Percentiles rank a stretch among this genome's conserved stretches.
Evolutionary conservation across 805 yeast genomes (phyloP).

Genomic region (Ogataea kodamae): DNA sequence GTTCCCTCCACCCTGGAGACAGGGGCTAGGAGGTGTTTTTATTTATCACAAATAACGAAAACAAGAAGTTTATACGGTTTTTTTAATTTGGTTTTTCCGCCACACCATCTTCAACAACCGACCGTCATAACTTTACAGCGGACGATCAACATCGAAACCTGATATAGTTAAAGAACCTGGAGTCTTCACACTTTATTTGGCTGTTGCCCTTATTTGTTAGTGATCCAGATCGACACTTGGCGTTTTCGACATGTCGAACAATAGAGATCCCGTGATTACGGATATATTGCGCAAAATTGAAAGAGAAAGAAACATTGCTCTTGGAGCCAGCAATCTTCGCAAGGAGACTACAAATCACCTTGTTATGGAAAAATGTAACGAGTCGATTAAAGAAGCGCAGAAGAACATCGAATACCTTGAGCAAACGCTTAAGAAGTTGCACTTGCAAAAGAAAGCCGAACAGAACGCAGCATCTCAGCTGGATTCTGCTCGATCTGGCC

Average conservation of each 20-base stretch:
- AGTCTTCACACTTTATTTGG: too few relatives aligned
- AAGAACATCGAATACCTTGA: slow-evolving; percentile 86
- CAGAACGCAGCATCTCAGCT: slow-evolving; percentile 2
- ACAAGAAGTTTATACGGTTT: slow-evolving; percentile 4
- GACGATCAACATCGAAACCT: too few relatives aligned
- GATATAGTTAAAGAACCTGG: too few relatives aligned
- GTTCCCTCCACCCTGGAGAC: slow-evolving; percentile 1
- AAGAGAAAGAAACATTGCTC: slow-evolving; percentile 81
- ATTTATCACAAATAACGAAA: slow-evolving; percentile 8
- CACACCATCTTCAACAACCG: too few relatives aligned
- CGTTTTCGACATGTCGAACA: slow-evolving; percentile 19
- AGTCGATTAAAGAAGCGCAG: slow-evolving; percentile 86
- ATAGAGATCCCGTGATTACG: slow-evolving; percentile 39
- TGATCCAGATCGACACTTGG: slow-evolving; percentile 12
- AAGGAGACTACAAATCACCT: slow-evolving; percentile 73
- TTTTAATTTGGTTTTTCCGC: too few relatives aligned
- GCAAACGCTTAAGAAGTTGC: slow-evolving; percentile 65
- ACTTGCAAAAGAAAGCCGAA: slow-evolving; percentile 31
- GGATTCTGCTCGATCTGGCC: slow-evolving; percentile 2
- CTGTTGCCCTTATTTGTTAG: too few relatives aligned
- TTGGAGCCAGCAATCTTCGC: slow-evolving; percentile 80
- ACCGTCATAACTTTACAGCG: too few relatives aligned
- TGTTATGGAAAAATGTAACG: slow-evolving; percentile 88
- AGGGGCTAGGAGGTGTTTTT: slow-evolving; percentile 8
- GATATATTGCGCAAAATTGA: slow-evolving; percentile 86